phyloP scores from a whole-genome alignment of 371 early-diverging fungal genomes.

The Mortierella sp. region DNA sequence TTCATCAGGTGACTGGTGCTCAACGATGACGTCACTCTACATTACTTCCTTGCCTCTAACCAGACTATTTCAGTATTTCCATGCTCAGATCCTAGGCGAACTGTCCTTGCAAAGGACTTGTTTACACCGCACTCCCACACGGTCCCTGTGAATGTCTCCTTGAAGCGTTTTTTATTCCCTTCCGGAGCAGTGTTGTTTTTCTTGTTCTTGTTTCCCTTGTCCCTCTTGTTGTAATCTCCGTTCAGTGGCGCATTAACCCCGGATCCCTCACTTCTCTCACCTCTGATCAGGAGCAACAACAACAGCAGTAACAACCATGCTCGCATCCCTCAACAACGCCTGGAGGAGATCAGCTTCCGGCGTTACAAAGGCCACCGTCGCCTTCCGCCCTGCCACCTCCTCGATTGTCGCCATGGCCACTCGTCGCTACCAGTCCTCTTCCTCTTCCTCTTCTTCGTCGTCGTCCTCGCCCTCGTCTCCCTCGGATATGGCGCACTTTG shows the following conservation, averaged over 20 bases:
- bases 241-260: slow-evolving; percentile 5
- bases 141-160: neutral
- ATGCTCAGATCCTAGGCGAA: neutral
- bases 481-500: slow-evolving; percentile 15
- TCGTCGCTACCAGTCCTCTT: slow-evolving; percentile 39
- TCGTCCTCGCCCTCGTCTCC: slow-evolving; percentile 33
- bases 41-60: neutral
- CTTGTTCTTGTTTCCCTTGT: neutral
- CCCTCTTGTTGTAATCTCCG: neutral
- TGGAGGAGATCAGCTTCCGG: slow-evolving; percentile 30
- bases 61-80: neutral
- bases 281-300: slow-evolving; percentile 5
- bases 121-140: slow-evolving; percentile 2
- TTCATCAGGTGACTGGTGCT: neutral
- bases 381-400: neutral
- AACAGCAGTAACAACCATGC: neutral
- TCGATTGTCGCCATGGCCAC: slow-evolving; percentile 21
- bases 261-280: neutral
- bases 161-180: neutral
- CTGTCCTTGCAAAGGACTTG: neutral
- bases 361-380: slow-evolving; percentile 14
- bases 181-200: neutral
- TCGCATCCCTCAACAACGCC: slow-evolving; percentile 6
- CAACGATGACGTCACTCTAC: neutral
- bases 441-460: slow-evolving; percentile 28